Evolutionary conservation across 441 rosid species (phyloP).

Genomic region (Cnidoscolus chayamansa): DNA sequence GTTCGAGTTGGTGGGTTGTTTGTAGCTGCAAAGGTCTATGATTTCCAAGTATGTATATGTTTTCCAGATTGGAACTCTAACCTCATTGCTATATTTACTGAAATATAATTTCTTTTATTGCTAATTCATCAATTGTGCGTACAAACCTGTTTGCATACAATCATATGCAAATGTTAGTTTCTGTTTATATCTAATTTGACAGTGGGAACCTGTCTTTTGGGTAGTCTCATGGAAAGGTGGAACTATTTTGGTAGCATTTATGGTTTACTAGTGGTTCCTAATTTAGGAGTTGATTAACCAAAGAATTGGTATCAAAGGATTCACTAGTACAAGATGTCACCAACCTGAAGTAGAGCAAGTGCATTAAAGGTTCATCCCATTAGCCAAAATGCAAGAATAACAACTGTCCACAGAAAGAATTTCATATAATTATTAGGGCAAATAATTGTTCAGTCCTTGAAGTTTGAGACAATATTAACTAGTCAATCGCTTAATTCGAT

Average conservation of each 20-base stretch:
- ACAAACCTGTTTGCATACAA: not conserved
- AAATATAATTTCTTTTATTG: not conserved
- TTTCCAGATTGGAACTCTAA: constrained; percentile 17
- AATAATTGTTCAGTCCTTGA: too few species aligned
- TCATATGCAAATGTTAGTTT: not conserved
- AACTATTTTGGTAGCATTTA: not conserved
- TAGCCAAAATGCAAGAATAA: not conserved
- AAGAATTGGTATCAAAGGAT: not conserved
- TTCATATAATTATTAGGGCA: not conserved
- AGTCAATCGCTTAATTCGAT: too few species aligned
- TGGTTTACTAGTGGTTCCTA: not conserved
- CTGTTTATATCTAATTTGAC: not conserved
- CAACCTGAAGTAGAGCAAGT: not conserved
- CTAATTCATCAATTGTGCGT: not conserved
- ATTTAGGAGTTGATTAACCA: not conserved
- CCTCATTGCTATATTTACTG: constrained; percentile 1
- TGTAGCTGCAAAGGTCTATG: constrained; percentile 92
- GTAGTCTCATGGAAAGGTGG: not conserved
- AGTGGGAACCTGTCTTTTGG: constrained; percentile 7
- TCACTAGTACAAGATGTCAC: not conserved
- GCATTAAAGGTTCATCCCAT: not conserved
- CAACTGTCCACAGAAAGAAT: not conserved
- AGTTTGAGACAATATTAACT: too few species aligned
- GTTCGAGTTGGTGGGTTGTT: constrained; percentile 93
- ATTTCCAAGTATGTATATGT: constrained; percentile 54